These are phyloP conservation scores for Pleurotus sapidus DNA, from an alignment of 768 basidiomycete species.

Conservation along the genomic window DNA sequence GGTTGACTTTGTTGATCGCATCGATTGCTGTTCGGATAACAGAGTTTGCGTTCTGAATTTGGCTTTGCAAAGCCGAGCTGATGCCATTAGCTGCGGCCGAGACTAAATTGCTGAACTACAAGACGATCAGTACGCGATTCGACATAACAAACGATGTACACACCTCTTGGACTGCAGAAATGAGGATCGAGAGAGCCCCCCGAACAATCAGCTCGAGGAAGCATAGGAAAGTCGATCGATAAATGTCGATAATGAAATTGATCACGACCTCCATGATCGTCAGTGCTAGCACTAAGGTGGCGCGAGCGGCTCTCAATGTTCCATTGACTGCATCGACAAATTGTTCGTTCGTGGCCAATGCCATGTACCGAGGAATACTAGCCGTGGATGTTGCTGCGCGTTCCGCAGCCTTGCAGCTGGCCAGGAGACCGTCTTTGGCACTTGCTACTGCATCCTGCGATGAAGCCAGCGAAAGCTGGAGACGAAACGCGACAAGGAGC, in stretches of 20 bases:
- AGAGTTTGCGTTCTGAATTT: conserved; percentile 65
- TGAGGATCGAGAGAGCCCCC: conserved; percentile 76
- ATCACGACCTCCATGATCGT: conserved; percentile 86
- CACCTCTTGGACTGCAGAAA: conserved; percentile 82
- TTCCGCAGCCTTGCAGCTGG: conserved; percentile 86
- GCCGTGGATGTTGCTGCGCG: conserved; percentile 77
- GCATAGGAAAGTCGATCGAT: conserved; percentile 91
- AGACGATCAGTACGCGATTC: conserved; percentile 11
- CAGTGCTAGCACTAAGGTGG: conserved; percentile 66
- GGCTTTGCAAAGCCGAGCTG: conserved; percentile 70
- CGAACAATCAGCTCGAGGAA: conserved; percentile 88
- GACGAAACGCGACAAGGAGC: conserved; percentile 81
- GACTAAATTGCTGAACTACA: conserved; percentile 71
- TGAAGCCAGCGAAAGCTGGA: conserved; percentile 69
- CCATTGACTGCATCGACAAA: conserved; percentile 78
- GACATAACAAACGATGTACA: conserved; percentile 16
- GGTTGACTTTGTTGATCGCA: conserved; percentile 74
- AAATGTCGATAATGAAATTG: conserved; percentile 89
- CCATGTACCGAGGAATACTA: conserved; percentile 87
- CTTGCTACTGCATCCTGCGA: conserved; percentile 64
- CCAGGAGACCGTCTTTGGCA: conserved; percentile 73
- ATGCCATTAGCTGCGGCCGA: conserved; percentile 54
- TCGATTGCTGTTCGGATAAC: conserved; percentile 62
- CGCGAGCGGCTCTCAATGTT: conserved; percentile 73
- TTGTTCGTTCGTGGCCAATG: conserved; percentile 78